Percentiles rank a stretch among this genome's conserved stretches.
Evolutionary conservation across 2,329 filamentous ascomycete species (phyloP).

Genomic region (Orbilia javanica): DNA sequence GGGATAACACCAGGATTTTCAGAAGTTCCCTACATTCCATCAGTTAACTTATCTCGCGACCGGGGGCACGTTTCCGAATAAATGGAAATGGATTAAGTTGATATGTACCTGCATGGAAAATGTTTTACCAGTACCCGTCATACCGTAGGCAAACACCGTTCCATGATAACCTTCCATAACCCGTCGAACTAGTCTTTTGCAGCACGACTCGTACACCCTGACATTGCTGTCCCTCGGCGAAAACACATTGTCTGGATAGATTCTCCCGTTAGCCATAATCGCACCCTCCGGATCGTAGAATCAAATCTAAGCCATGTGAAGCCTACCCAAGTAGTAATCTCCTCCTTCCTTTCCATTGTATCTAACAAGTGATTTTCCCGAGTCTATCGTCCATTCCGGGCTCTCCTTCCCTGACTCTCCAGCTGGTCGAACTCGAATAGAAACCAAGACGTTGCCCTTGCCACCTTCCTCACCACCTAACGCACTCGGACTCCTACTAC

Average conservation of each 20-base stretch:
- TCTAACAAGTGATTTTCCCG: constrained; percentile 81
- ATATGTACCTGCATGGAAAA: constrained; percentile 99
- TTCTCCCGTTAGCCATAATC: constrained; percentile 5
- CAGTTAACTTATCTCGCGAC: not conserved
- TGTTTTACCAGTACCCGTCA: constrained; percentile 98
- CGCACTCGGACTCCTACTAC: constrained; percentile 59
- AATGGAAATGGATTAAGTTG: constrained; percentile 25
- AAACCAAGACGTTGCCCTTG: constrained; percentile 96
- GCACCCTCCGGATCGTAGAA: constrained; percentile 58
- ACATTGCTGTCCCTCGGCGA: constrained; percentile 92
- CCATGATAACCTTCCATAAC: constrained; percentile 99
- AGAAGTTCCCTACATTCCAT: constrained; percentile 41
- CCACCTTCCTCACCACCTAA: constrained; percentile 72
- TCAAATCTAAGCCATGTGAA: constrained; percentile 1
- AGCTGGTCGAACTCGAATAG: constrained; percentile 91
- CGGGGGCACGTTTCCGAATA: not conserved
- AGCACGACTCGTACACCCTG: constrained; percentile 91
- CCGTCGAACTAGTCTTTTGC: constrained; percentile 91
- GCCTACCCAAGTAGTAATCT: constrained; percentile 89
- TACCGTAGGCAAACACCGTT: constrained; percentile 97
- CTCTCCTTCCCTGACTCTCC: constrained; percentile 72
- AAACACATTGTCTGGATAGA: constrained; percentile 87
- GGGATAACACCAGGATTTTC: constrained; percentile 89
- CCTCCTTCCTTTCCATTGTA: constrained; percentile 91
- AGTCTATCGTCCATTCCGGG: constrained; percentile 91